Evolutionary conservation across 2,329 filamentous ascomycete genomes (phyloP).

Genomic region (Thielaviopsis cerberus): DNA sequence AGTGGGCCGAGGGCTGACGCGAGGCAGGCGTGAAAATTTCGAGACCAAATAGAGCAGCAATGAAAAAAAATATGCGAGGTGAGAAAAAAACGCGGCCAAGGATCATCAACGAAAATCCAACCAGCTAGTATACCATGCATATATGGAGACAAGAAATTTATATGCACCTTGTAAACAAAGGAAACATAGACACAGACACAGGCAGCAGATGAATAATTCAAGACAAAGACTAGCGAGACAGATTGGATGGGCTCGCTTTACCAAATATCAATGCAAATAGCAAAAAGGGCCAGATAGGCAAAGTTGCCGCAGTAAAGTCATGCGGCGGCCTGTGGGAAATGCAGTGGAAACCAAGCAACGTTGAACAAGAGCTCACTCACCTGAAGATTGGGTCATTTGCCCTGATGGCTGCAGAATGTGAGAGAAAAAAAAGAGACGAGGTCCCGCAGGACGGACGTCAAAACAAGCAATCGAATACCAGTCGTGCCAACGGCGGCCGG

Average conservation of each 20-base stretch:
- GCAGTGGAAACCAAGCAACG: neutral
- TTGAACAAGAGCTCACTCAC: neutral
- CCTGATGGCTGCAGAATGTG: conserved; percentile 3
- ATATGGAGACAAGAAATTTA: neutral
- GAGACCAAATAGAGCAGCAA: neutral
- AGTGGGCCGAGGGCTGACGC: conserved; percentile 9
- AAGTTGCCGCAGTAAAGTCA: neutral
- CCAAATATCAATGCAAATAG: neutral
- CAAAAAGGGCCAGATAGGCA: neutral
- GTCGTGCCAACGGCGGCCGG: neutral
- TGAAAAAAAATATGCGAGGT: neutral
- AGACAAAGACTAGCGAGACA: neutral
- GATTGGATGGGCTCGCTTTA: neutral
- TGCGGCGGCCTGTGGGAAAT: neutral
- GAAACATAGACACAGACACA: neutral
- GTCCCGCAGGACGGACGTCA: conserved; percentile 7
- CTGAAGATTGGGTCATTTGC: conserved; percentile 10
- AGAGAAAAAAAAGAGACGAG: conserved; percentile 4
- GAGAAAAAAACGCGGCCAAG: neutral
- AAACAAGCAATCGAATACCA: neutral
- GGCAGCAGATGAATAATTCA: neutral
- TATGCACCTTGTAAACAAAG: neutral
- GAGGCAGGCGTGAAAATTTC: conserved; percentile 4
- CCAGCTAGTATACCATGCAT: neutral
- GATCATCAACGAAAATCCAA: neutral